Percentiles rank a stretch among this genome's conserved stretches.
phyloP scores from a whole-genome alignment of 2,329 filamentous ascomycete species.

The Aspergillus alliaceus region DNA sequence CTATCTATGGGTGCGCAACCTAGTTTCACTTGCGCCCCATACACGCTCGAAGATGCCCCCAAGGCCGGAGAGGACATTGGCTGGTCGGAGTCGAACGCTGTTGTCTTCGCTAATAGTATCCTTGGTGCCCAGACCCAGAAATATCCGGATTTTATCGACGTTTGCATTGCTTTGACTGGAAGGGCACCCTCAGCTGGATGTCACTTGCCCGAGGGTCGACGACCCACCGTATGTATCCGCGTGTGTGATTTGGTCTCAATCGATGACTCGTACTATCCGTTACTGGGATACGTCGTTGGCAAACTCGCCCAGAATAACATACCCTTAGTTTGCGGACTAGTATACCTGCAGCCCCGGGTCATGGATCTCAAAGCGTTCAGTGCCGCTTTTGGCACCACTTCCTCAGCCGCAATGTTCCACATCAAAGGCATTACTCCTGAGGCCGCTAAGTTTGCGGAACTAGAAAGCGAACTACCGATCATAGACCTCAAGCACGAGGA shows the following conservation, averaged over 20 bases:
- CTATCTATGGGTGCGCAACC: conserved; percentile 41
- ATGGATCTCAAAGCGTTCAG: conserved; percentile 47
- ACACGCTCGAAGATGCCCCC: conserved; percentile 39
- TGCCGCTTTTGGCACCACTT: conserved; percentile 46
- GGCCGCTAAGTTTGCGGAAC: conserved; percentile 18
- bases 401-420: conserved; percentile 48
- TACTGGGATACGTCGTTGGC: conserved; percentile 43
- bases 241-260: background rate
- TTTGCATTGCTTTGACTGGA: conserved; percentile 47
- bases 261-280: conserved; percentile 41
- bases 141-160: conserved; percentile 49
- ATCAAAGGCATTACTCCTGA: conserved; percentile 44
- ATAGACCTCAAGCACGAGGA: conserved; percentile 6
- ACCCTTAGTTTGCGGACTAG: conserved; percentile 38
- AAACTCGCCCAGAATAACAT: conserved; percentile 30
- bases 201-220: conserved; percentile 26
- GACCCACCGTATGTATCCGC: conserved; percentile 6
- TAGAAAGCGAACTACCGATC: conserved; percentile 2
- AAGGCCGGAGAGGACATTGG: conserved; percentile 41
- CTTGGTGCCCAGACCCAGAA: conserved; percentile 48
- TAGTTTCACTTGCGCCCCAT: conserved; percentile 49
- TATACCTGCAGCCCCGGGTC: conserved; percentile 18
- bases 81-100: conserved; percentile 50
- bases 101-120: conserved; percentile 49
- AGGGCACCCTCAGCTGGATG: conserved; percentile 29